Base-by-base conservation (phyloP, 1,284 basidiomycete species). In the Agaricales sp. region DNA sequence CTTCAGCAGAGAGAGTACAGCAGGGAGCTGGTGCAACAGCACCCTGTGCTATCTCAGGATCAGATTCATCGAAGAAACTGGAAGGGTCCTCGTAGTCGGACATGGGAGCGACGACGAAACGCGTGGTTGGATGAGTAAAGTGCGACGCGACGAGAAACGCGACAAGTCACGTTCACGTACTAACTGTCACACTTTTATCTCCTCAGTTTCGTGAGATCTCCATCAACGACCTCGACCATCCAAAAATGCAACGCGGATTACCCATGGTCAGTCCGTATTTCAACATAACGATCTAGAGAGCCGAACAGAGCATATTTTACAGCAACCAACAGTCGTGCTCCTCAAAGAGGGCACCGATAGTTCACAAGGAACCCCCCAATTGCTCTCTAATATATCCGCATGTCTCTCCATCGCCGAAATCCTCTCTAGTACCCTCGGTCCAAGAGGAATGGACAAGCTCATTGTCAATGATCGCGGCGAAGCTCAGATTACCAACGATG, bases 401-500 rank as follows among this genome's bases (percentile, higher is more conserved):
- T 96, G 93, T 69, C 78, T 94, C 49, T 90, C 92, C 8, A 85
- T 97, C 57, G 73, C 92, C 47, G 80, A 91, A 61, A 96, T 90
- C 1, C 78, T 97, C 51, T 81, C 96, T 13, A 93, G 84, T 50
- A 99, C 96, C 24, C 80, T 99, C n/a, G 96, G 96, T 14, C 96
- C 96, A 13, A 77, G 96, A 53, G 96, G 96, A 53, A 98, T 98
- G 94, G 95, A 98, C 71, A 99, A 98, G 68, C 75, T 99, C 50
- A 94, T 94, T 56, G 90, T 95, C 1, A 84, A 83, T 55, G 86
- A 91, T 56, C 82, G 92, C 51, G 94, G 95, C 49, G 85, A 95
- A 56, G 92, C 95, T 14, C 94, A 96, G 68, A 99, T 99, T 63
- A 97, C 94, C 22, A 95, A 98, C 66, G 95, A 98, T 78, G 95